Base-by-base conservation (phyloP, 2,329 filamentous ascomycete species). In the Trichoderma aggressivum region DNA sequence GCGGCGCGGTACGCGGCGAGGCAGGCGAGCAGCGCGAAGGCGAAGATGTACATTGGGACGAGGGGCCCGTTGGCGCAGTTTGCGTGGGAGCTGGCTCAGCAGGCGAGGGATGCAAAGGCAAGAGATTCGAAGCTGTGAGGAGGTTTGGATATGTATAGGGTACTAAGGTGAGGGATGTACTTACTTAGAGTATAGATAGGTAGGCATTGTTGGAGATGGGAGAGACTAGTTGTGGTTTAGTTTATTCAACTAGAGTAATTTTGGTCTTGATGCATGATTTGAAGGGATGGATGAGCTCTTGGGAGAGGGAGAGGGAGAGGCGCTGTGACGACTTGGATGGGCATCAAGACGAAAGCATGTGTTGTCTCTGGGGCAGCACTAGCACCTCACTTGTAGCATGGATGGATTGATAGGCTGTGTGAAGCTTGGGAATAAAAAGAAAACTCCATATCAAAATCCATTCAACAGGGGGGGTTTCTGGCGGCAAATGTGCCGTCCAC, bases 21-120 rank as follows among this genome's bases (percentile, higher is more conserved):
- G 62, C 95, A 98, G 86, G 96, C 96, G 47, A 97, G 94, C 82
- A 97, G 94, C 80, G 92, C 89, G 71, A 88, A 92, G 79, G 96
- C 96, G 7, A 87, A 86, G 75, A 86, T 90, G 55, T 93, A 97
- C 81, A 94, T 87, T 0, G 84, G 83, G 70, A 88, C 89, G 79
- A 90, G 92, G 82, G 86, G 84, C 59, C 90, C 92, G 26, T 88
- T 95, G 84, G 94, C 91, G 0, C 86, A 93, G 80, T 86, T 92
- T 76, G 93, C 94, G 7, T 98, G 94, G 93, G 84, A 86, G 71
- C 82, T 94, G 75, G 90, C 94, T 71, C 85, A 84, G 80, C 81
- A 78, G 73, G 81, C 81, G 66, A 76, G 77, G 58, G 76, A 72
- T 18, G 28, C 64, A n/a, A 36, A 26, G 47, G 73, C 71, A 26